Percentiles rank a stretch among this genome's conserved stretches.
Conservation (phyloP, 169 alveolate species). For the Eimeria maxima region DNA sequence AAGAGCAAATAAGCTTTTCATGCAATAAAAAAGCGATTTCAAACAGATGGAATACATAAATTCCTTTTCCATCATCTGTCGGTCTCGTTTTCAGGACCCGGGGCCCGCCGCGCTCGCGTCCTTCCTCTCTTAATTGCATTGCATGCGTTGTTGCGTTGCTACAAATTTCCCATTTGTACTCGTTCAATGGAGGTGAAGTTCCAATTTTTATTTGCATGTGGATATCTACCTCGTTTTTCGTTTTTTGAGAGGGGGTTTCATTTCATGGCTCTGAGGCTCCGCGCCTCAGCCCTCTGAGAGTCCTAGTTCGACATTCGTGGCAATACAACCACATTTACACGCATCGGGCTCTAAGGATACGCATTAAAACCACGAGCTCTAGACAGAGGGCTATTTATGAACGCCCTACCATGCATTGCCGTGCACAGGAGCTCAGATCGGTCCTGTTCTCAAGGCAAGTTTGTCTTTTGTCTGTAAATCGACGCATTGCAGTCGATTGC, state of each 20-base stretch:
- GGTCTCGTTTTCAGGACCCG: not conserved
- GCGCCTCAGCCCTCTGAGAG: slow-evolving; percentile 5
- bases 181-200: not conserved
- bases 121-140: not conserved
- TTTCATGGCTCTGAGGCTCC: slow-evolving; percentile 3
- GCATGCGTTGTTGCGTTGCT: not conserved
- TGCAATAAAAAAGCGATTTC: not conserved
- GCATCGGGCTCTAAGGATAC: not conserved
- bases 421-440: not conserved
- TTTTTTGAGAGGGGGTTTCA: not conserved
- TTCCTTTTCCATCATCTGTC: not conserved
- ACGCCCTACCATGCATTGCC: not conserved
- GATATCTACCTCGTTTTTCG: not conserved
- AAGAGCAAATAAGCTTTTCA: not conserved
- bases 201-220: not conserved
- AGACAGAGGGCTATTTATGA: not conserved
- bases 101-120: slow-evolving; percentile 52
- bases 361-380: not conserved
- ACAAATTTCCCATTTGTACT: not conserved
- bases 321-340: not conserved
- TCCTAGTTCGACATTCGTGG: not conserved
- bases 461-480: not conserved
- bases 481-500: not conserved
- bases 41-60: not conserved
- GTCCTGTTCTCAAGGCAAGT: not conserved